Conservation (phyloP, 345 rosid species). For the Gossypium bickii region DNA sequence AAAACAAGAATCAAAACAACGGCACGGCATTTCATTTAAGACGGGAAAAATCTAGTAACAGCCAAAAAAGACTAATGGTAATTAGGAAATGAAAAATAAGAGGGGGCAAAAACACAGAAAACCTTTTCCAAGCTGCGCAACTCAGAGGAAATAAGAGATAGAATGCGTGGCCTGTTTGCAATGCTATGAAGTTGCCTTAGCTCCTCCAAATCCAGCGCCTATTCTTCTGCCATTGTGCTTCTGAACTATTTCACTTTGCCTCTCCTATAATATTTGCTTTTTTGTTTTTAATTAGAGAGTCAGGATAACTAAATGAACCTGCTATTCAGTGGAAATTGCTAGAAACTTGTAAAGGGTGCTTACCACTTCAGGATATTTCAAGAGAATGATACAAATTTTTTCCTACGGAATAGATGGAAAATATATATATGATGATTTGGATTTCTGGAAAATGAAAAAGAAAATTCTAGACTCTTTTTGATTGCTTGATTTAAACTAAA, state of each 20-base stretch:
- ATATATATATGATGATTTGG: not conserved
- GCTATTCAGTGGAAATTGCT: not conserved
- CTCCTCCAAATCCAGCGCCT: conserved; percentile 68
- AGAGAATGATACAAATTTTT: too few relatives aligned
- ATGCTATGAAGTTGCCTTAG: conserved; percentile 59
- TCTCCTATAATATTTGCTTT: too few relatives aligned
- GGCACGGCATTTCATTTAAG: not conserved
- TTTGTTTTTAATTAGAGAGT: too few relatives aligned
- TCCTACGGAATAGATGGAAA: too few relatives aligned
- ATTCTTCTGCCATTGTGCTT: conserved; percentile 50
- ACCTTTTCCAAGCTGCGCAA: conserved; percentile 72
- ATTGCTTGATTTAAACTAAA: not conserved
- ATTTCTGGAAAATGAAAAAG: not conserved
- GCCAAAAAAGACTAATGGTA: not conserved
- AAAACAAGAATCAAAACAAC: not conserved
- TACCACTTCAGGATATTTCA: not conserved
- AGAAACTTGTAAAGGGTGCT: not conserved
- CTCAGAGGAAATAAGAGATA: conserved; percentile 58
- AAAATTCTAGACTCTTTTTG: not conserved
- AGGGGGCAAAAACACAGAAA: not conserved
- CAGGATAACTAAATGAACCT: not conserved
- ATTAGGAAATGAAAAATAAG: not conserved
- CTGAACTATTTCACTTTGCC: too few relatives aligned
- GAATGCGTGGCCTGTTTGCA: conserved; percentile 72
- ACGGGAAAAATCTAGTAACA: not conserved